These are phyloP conservation scores for Trichoderma polysporum DNA, from an alignment of 2,329 filamentous ascomycete species.

Conservation along the genomic window DNA sequence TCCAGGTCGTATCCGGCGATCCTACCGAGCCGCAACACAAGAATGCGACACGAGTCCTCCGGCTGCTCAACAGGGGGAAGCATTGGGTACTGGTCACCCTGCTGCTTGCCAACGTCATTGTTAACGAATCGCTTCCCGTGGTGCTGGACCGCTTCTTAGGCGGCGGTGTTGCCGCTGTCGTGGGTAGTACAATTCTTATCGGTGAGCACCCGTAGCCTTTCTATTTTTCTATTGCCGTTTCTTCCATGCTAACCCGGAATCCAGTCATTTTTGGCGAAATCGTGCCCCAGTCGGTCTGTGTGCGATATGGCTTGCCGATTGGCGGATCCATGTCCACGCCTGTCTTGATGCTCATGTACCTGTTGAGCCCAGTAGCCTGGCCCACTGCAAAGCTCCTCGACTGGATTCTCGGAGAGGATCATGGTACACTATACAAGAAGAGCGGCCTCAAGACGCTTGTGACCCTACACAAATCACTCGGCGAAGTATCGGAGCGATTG, in stretches of 20 bases:
- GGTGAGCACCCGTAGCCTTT: conserved; percentile 55
- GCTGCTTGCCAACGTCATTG: conserved; percentile 93
- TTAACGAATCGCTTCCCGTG: conserved; percentile 94
- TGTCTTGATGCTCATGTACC: conserved; percentile 86
- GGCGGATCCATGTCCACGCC: conserved; percentile 90
- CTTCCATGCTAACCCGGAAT: conserved; percentile 16
- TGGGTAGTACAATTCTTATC: conserved; percentile 91
- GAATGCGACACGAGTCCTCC: conserved; percentile 78
- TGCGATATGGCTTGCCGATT: conserved; percentile 92
- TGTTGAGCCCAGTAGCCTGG: conserved; percentile 87
- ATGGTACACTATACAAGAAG: conserved; percentile 97
- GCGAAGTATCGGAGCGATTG: conserved; percentile 80
- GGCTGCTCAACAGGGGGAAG: conserved; percentile 81
- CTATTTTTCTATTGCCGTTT: conserved; percentile 23
- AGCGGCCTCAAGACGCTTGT: conserved; percentile 95
- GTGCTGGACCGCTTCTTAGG: conserved; percentile 91
- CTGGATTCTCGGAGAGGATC: conserved; percentile 87
- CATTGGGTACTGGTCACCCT: conserved; percentile 98
- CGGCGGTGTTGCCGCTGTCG: conserved; percentile 88
- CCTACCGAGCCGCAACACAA: conserved; percentile 81
- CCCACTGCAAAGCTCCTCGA: conserved; percentile 95
- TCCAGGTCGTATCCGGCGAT: conserved; percentile 89
- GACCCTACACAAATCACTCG: conserved; percentile 88
- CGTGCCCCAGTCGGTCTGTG: conserved; percentile 92
- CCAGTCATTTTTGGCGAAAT: conserved; percentile 97